These are phyloP conservation scores for Paratinospora sagittata DNA, from an alignment of 164 flowering plant genomes.

Conservation along the genomic window DNA sequence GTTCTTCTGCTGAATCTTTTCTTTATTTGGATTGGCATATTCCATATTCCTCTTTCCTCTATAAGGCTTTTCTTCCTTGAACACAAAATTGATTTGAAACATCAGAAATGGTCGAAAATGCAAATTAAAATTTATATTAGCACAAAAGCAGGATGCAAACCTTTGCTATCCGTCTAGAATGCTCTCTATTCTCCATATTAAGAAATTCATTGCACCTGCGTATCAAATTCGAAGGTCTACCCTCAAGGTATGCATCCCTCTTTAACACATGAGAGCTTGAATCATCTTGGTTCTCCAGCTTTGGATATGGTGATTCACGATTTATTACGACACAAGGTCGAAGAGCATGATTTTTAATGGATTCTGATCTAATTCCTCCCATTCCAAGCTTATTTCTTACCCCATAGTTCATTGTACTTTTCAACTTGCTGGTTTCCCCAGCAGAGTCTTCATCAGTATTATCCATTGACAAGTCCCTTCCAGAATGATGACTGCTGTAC, in stretches of 20 bases:
- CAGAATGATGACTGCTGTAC: conserved; percentile 18
- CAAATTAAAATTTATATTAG: background rate
- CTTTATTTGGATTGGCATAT: conserved; percentile 16
- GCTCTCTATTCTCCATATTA: conserved; percentile 29
- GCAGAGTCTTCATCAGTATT: conserved; percentile 29
- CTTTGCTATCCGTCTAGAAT: conserved; percentile 29
- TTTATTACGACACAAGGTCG: conserved; percentile 21
- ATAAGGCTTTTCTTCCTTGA: conserved; percentile 30
- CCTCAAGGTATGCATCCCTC: conserved; percentile 23
- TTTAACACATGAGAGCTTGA: conserved; percentile 16
- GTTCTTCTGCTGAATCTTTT: conserved; percentile 26
- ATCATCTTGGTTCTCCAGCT: conserved; percentile 16
- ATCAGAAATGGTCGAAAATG: background rate
- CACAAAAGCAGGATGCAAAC: conserved; percentile 19
- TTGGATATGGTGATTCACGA: conserved; percentile 6
- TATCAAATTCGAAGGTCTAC: conserved; percentile 26
- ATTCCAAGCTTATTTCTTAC: conserved; percentile 22
- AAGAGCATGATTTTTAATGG: conserved; percentile 16
- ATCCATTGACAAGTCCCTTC: conserved; percentile 21
- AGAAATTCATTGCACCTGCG: conserved; percentile 15
- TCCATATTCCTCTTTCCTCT: conserved; percentile 29
- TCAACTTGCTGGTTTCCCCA: conserved; percentile 20
- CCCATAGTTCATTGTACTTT: conserved; percentile 12
- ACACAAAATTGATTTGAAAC: background rate
- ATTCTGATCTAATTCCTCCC: conserved; percentile 25